Percentiles rank a stretch among this genome's conserved stretches.
phyloP scores from a whole-genome alignment of 2,329 filamentous ascomycete species.

The Tolypocladium endophyticum region DNA sequence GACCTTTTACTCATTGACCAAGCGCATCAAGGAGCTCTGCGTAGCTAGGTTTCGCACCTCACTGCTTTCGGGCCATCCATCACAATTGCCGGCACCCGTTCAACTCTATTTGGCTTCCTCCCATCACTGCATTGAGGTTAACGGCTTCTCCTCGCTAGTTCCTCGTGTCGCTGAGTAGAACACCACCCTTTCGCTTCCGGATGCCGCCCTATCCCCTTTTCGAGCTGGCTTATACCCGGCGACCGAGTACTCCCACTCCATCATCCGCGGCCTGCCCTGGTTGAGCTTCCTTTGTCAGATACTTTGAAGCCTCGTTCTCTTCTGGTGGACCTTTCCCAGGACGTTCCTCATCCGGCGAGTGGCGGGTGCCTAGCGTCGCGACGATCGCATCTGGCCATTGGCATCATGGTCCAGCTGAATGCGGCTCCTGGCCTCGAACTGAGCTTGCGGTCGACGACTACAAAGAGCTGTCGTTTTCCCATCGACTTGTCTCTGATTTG shows the following conservation, averaged over 20 bases:
- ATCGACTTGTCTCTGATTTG: not conserved
- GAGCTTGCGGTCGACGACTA: constrained; percentile 4
- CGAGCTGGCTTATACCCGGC: not conserved
- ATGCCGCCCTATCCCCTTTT: not conserved
- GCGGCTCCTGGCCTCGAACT: not conserved
- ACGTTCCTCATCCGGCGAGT: not conserved
- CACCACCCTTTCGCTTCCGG: not conserved
- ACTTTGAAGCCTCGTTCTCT: not conserved
- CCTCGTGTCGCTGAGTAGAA: not conserved
- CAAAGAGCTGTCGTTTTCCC: constrained; percentile 7
- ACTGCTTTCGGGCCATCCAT: not conserved
- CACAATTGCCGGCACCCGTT: not conserved
- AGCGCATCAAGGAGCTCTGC: not conserved
- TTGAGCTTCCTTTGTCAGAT: not conserved
- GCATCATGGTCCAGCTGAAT: constrained; percentile 2
- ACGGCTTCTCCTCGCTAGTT: not conserved
- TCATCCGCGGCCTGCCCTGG: not conserved
- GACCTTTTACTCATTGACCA: not conserved
- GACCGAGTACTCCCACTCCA: not conserved
- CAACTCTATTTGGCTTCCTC: not conserved
- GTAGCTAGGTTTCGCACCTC: not conserved
- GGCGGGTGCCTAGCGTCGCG: not conserved
- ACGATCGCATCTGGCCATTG: not conserved
- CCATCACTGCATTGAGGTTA: not conserved
- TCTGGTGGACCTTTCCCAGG: not conserved